Percentiles rank a stretch among this genome's conserved stretches.
Conservation (phyloP, 2,329 filamentous ascomycete genomes). For the Monosporascus sp. region DNA sequence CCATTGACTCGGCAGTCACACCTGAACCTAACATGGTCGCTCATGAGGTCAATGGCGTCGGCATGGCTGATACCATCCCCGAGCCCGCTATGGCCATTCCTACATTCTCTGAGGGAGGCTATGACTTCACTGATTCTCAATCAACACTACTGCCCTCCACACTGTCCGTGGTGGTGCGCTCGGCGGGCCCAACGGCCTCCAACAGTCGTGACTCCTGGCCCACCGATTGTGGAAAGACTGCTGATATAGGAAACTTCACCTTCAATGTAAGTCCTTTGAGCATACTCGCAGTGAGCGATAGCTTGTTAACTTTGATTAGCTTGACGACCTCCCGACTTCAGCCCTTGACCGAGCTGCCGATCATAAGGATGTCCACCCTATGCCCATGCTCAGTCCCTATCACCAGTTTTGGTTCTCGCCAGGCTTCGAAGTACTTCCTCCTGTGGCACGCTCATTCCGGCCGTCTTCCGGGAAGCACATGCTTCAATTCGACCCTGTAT, state of each 20-base stretch:
- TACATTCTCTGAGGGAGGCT: slow-evolving; percentile 11
- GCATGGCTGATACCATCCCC: not conserved
- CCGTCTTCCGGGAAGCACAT: slow-evolving; percentile 25
- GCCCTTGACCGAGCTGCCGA: slow-evolving; percentile 6
- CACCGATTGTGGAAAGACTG: slow-evolving; percentile 16
- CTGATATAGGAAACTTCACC: slow-evolving; percentile 21
- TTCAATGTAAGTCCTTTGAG: slow-evolving; percentile 20
- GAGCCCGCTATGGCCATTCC: slow-evolving; percentile 5
- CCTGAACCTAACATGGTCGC: slow-evolving; percentile 2
- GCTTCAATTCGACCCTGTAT: slow-evolving; percentile 24
- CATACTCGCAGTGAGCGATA: not conserved
- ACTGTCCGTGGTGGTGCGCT: slow-evolving; percentile 15
- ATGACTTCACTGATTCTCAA: slow-evolving; percentile 17
- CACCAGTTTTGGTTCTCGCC: slow-evolving; percentile 26
- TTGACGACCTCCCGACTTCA: slow-evolving; percentile 20
- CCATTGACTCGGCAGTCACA: slow-evolving; percentile 4
- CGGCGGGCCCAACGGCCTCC: slow-evolving; percentile 5
- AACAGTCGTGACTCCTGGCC: slow-evolving; percentile 7
- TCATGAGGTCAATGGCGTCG: not conserved
- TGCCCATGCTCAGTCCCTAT: slow-evolving; percentile 22
- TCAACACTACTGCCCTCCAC: slow-evolving; percentile 17
- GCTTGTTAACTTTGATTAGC: slow-evolving; percentile 12
- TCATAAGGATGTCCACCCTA: slow-evolving; percentile 12
- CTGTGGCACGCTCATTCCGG: slow-evolving; percentile 13
- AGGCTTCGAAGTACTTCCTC: slow-evolving; percentile 18